phyloP scores from a whole-genome alignment of 108 stramenopile genomes.

The Cyclotella kingstonii region DNA sequence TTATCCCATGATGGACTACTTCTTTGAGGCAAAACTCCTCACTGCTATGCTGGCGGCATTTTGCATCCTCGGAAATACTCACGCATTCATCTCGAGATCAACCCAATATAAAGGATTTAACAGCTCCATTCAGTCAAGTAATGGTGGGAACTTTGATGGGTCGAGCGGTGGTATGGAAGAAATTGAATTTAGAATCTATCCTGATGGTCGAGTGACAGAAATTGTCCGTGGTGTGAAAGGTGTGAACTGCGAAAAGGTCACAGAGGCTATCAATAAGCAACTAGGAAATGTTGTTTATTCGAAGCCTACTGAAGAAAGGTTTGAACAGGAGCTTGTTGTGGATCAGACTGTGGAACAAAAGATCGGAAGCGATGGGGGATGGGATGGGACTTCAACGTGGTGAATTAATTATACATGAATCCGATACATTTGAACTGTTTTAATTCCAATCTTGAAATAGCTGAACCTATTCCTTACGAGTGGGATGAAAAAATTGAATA shows the following conservation, averaged over 20 bases:
- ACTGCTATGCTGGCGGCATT: neutral
- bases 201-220: constrained; percentile 86
- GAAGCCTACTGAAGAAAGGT: constrained; percentile 84
- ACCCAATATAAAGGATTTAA: neutral
- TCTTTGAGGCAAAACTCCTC: neutral
- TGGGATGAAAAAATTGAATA: no score
- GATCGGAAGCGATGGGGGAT: constrained; percentile 27
- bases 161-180: constrained; percentile 53
- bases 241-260: constrained; percentile 63
- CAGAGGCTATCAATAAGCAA: constrained; percentile 67
- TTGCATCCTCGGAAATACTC: neutral
- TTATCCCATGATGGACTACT: neutral
- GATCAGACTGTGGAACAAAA: constrained; percentile 53
- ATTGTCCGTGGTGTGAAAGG: constrained; percentile 82
- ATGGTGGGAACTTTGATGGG: constrained; percentile 7
- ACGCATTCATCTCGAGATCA: neutral
- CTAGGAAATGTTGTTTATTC: constrained; percentile 67
- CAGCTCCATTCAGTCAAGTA: neutral
- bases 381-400: constrained; percentile 48
- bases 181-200: constrained; percentile 80
- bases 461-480: neutral
- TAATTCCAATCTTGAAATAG: neutral
- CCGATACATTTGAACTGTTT: neutral
- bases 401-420: constrained; percentile 4
- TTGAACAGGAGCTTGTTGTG: constrained; percentile 62